Percentiles rank a stretch among this genome's conserved stretches.
These are phyloP conservation scores for Microbotryum lychnidis-dioicae DNA, from an alignment of 1,284 basidiomycete species.

Conservation along the genomic window DNA sequence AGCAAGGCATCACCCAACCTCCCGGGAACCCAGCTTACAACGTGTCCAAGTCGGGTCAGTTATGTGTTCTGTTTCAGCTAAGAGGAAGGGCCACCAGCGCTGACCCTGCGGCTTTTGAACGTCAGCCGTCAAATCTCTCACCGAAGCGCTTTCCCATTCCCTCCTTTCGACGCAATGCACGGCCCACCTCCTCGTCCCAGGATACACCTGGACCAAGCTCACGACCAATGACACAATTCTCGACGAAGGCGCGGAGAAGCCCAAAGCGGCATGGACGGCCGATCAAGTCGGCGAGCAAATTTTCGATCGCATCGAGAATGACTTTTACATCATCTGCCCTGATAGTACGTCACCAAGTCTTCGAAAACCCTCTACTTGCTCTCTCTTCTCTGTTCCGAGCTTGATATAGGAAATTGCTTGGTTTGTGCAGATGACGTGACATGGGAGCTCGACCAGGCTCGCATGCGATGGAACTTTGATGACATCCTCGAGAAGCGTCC, in stretches of 20 bases:
- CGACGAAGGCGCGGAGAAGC: conserved; percentile 20
- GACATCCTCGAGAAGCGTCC: conserved; percentile 31
- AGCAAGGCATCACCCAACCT: conserved; percentile 35
- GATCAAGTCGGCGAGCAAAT: conserved; percentile 33
- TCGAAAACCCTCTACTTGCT: not conserved
- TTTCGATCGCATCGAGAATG: conserved; percentile 22
- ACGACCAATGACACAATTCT: conserved; percentile 10
- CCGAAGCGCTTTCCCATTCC: conserved; percentile 24
- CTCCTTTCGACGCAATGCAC: conserved; percentile 22
- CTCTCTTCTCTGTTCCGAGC: not conserved
- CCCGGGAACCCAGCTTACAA: conserved; percentile 34
- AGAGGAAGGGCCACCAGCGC: not conserved
- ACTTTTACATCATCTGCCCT: conserved; percentile 34
- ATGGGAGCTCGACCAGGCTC: conserved; percentile 24
- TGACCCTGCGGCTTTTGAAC: not conserved
- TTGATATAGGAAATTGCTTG: not conserved
- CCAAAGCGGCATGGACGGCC: conserved; percentile 30
- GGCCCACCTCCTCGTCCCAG: conserved; percentile 33
- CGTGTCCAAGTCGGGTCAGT: conserved; percentile 23
- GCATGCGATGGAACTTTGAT: conserved; percentile 31
- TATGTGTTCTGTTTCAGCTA: not conserved
- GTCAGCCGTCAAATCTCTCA: conserved; percentile 23
- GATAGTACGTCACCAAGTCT: conserved; percentile 15
- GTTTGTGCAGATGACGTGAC: conserved; percentile 16
- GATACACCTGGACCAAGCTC: conserved; percentile 33